Percentiles rank a stretch among this genome's conserved stretches.
phyloP scores from a whole-genome alignment of 371 early-diverging fungal species.

The Homolaphlyctis polyrhiza region DNA sequence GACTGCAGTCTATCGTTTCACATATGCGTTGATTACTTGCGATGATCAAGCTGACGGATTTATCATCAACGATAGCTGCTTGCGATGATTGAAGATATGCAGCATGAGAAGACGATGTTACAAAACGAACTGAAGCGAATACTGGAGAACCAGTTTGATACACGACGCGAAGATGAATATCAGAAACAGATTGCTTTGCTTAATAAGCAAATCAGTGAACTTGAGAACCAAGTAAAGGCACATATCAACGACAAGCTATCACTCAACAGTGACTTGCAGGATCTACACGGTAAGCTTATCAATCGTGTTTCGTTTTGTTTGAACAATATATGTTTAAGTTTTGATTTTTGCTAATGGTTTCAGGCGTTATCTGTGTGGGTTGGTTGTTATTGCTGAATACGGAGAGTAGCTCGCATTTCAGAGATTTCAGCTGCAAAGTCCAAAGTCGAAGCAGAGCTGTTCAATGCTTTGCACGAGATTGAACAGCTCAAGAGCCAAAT shows the following conservation, averaged over 20 bases:
- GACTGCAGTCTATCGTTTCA: too few species aligned
- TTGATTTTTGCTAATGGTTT: too few species aligned
- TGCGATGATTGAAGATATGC: conserved; percentile 39
- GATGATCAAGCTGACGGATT: too few species aligned
- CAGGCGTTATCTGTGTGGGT: too few species aligned
- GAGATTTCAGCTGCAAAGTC: conserved; percentile 18
- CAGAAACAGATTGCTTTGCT: conserved; percentile 22
- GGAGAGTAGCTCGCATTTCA: too few species aligned
- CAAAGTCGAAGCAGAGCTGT: conserved; percentile 16
- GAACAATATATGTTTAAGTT: too few species aligned
- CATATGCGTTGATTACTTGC: too few species aligned
- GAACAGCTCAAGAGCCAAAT: conserved; percentile 29
- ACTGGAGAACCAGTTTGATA: conserved; percentile 25
- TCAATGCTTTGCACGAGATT: conserved; percentile 27
- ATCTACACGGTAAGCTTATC: conserved; percentile 17
- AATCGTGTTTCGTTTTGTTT: too few species aligned
- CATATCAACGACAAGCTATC: conserved; percentile 20
- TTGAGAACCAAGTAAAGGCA: conserved; percentile 16
- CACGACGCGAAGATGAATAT: conserved; percentile 29
- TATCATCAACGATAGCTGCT: too few species aligned
- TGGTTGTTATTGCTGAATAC: too few species aligned
- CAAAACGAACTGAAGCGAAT: conserved; percentile 33
- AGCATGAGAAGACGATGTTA: conserved; percentile 32
- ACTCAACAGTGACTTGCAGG: conserved; percentile 13
- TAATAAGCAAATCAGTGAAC: conserved; percentile 10